Evolutionary conservation across 2,329 filamentous ascomycete genomes (phyloP).

Genomic region (Fusarium pseudocircinatum): DNA sequence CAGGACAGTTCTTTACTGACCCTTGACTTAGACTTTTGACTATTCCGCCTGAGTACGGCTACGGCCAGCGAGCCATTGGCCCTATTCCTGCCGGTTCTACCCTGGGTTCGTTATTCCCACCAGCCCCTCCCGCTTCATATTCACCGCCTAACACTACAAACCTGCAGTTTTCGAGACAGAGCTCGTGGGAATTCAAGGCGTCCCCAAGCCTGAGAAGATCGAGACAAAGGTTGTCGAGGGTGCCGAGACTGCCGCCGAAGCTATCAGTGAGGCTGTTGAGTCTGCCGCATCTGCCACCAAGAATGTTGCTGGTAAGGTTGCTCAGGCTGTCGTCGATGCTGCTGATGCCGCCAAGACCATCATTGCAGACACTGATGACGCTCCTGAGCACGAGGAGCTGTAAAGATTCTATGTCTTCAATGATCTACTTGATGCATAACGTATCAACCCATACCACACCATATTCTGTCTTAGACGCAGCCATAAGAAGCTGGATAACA

Average conservation of each 20-base stretch:
- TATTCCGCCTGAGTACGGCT: constrained; percentile 87
- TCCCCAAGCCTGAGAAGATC: constrained; percentile 57
- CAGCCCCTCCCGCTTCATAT: constrained; percentile 15
- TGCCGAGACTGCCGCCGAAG: constrained; percentile 40
- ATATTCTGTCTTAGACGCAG: background rate
- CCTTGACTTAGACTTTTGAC: constrained; percentile 71
- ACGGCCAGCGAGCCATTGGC: constrained; percentile 79
- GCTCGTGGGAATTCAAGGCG: constrained; percentile 83
- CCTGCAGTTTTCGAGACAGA: constrained; percentile 87
- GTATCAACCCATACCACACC: constrained; percentile 3
- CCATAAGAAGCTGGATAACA: constrained; percentile 8
- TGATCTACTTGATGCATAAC: constrained; percentile 14
- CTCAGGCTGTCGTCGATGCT: constrained; percentile 57
- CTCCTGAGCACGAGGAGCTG: constrained; percentile 69
- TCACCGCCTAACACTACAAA: constrained; percentile 26
- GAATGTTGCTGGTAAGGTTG: constrained; percentile 58
- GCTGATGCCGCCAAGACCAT: constrained; percentile 63
- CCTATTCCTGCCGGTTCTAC: constrained; percentile 87
- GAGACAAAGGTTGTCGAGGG: constrained; percentile 41
- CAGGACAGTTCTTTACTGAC: constrained; percentile 14
- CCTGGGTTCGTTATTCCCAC: constrained; percentile 64
- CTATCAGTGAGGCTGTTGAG: constrained; percentile 52
- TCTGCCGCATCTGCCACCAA: constrained; percentile 46
- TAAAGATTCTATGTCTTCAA: constrained; percentile 45
- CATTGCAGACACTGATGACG: constrained; percentile 64